These are phyloP conservation scores for Fusarium sambucinum DNA, from an alignment of 2,329 filamentous ascomycete genomes.

Conservation along the genomic window DNA sequence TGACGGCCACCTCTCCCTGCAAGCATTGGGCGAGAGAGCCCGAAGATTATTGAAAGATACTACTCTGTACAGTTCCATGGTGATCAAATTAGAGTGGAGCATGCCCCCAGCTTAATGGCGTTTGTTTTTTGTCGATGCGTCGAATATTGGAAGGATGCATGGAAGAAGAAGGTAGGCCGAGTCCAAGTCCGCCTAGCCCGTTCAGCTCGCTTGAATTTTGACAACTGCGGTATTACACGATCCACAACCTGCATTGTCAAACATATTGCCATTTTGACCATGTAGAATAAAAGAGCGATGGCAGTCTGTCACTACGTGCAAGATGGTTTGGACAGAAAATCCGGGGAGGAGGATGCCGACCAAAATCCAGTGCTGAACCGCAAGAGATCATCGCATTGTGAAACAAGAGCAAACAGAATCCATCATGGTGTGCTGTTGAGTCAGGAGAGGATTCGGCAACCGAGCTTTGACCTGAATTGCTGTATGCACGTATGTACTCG, in stretches of 20 bases:
- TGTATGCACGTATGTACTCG: not conserved
- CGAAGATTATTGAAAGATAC: not conserved
- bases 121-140: conserved; percentile 20
- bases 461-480: not conserved
- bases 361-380: not conserved
- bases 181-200: not conserved
- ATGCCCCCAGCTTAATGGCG: conserved; percentile 9
- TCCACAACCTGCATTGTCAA: conserved; percentile 34
- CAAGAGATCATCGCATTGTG: not conserved
- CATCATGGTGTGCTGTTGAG: not conserved
- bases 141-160: conserved; percentile 39
- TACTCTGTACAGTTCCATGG: conserved; percentile 3
- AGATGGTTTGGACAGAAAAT: not conserved
- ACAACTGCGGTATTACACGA: conserved; percentile 12
- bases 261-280: not conserved
- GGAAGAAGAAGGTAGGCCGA: conserved; percentile 29
- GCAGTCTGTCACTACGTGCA: conserved; percentile 1
- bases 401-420: conserved; percentile 1
- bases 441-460: not conserved
- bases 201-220: conserved; percentile 15
- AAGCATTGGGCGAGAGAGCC: not conserved
- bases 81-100: conserved; percentile 14
- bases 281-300: conserved; percentile 4
- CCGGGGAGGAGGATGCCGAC: not conserved
- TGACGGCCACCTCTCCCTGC: not conserved